A percentile compares a stretch with the other conserved stretches of the same genome.
Conservation (phyloP, 2,329 filamentous ascomycete species). For the Helminthosporium solani region DNA sequence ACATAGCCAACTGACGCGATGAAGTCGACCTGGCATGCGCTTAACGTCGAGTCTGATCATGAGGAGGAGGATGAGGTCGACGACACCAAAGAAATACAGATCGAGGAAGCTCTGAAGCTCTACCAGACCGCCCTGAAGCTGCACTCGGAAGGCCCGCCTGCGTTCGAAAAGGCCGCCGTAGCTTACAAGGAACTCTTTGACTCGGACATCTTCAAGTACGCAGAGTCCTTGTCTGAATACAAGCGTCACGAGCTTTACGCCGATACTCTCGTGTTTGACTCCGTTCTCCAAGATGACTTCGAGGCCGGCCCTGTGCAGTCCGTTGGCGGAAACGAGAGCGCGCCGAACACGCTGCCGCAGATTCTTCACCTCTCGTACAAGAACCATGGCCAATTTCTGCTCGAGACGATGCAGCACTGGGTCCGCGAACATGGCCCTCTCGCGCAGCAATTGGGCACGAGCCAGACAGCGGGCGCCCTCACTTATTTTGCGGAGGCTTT, state of each 20-base stretch:
- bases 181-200: constrained; percentile 85
- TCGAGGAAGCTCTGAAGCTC: constrained; percentile 92
- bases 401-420: constrained; percentile 69
- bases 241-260: constrained; percentile 64
- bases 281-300: constrained; percentile 41
- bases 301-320: constrained; percentile 45
- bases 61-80: constrained; percentile 88
- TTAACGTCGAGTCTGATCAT: constrained; percentile 93
- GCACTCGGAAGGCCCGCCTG: constrained; percentile 79
- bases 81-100: constrained; percentile 92
- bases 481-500: constrained; percentile 61
- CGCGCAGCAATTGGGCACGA: constrained; percentile 35
- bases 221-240: constrained; percentile 83
- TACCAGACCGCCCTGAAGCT: constrained; percentile 90
- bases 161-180: constrained; percentile 71
- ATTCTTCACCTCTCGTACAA: constrained; percentile 93
- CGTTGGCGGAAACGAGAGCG: constrained; percentile 67
- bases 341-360: constrained; percentile 79
- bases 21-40: constrained; percentile 69
- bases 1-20: not conserved
- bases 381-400: constrained; percentile 86
- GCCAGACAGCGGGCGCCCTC: constrained; percentile 41
- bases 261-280: constrained; percentile 45
- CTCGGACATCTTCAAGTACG: constrained; percentile 92
- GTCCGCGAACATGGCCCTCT: constrained; percentile 34